These are phyloP conservation scores for Pythium rishiriense DNA, from an alignment of 352 stramenopile species.

Conservation along the genomic window DNA sequence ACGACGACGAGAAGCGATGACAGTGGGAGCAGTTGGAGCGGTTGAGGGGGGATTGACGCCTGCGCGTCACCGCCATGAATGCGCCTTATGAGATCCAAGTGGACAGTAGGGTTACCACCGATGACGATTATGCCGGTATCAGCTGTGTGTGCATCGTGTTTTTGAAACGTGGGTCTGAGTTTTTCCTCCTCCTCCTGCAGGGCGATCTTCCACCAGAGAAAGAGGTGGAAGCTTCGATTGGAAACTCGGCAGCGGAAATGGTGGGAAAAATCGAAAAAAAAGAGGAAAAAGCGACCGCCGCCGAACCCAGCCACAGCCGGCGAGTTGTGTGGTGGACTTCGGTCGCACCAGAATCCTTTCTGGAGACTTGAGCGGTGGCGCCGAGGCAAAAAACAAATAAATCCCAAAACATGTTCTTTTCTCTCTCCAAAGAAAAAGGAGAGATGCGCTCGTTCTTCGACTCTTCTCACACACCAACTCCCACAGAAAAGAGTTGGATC, in stretches of 20 bases:
- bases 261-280: background rate
- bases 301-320: background rate
- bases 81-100: conserved; percentile 8
- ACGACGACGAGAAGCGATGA: background rate
- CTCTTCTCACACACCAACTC: too few species aligned
- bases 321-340: background rate
- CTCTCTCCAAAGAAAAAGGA: background rate
- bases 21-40: background rate
- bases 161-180: conserved; percentile 2
- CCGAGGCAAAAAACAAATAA: background rate
- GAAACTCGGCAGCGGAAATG: background rate
- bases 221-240: background rate
- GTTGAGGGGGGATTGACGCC: background rate
- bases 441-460: background rate
- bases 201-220: background rate
- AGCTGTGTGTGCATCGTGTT: background rate
- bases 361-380: too few species aligned
- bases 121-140: background rate
- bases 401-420: too few species aligned
- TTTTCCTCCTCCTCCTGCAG: background rate
- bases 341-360: background rate
- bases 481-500: conserved; percentile 1
- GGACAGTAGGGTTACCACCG: conserved; percentile 5
- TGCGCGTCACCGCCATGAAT: conserved; percentile 3
- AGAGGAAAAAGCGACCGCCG: background rate